phyloP scores from a whole-genome alignment of 345 rosid species.

The Ricinus communis region DNA sequence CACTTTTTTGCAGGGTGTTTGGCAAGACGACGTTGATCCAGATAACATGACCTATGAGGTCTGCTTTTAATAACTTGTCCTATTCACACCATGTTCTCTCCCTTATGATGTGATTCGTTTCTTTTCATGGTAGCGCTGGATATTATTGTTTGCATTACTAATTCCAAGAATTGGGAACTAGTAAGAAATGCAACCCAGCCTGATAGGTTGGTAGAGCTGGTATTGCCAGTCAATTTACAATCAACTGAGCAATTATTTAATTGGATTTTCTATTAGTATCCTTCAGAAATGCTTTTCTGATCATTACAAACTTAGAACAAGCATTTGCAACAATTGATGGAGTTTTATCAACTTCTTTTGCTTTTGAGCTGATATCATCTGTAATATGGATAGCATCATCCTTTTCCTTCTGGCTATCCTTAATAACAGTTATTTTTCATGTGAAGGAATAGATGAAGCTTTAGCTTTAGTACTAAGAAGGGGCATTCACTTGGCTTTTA shows the following conservation, averaged over 20 bases:
- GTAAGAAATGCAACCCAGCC: background rate
- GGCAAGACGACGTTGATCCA: slow-evolving; percentile 64
- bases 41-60: slow-evolving; percentile 80
- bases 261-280: background rate
- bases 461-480: background rate
- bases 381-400: background rate
- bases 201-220: background rate
- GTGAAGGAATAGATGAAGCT: background rate
- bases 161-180: background rate
- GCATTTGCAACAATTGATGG: slow-evolving; percentile 1
- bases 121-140: background rate
- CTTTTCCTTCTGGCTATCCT: background rate
- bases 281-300: background rate
- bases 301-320: background rate
- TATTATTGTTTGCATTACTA: background rate
- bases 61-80: slow-evolving; percentile 24
- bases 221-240: background rate
- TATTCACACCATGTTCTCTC: too few relatives aligned
- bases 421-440: background rate
- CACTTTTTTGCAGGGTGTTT: slow-evolving; percentile 46
- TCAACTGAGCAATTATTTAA: background rate
- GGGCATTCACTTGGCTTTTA: background rate
- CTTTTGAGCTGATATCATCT: background rate
- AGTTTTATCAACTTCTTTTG: background rate
- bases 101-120: background rate